These are phyloP conservation scores for Pyrus bretschneideri DNA, from an alignment of 306 rosid genomes.

Conservation along the genomic window DNA sequence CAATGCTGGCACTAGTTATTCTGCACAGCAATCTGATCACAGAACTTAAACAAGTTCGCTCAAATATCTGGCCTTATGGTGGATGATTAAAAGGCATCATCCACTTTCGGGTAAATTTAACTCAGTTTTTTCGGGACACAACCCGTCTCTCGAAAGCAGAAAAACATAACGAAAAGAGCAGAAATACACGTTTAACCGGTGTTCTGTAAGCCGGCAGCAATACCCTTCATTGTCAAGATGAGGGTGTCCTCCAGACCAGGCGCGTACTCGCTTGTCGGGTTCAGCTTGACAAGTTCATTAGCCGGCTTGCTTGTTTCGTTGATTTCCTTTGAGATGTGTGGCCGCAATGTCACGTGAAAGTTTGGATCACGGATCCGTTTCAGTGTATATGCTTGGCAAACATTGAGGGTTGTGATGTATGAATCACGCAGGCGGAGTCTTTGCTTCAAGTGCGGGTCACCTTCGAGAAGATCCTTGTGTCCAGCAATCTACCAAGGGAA, in stretches of 20 bases:
- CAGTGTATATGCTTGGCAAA: slow-evolving; percentile 96
- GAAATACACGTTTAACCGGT: slow-evolving; percentile 50
- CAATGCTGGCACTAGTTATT: not conserved
- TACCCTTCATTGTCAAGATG: slow-evolving; percentile 97
- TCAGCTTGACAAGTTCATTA: slow-evolving; percentile 70
- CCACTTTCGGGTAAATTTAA: slow-evolving; percentile 27
- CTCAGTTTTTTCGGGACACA: slow-evolving; percentile 16
- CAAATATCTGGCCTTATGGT: slow-evolving; percentile 5
- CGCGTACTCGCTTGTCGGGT: slow-evolving; percentile 87
- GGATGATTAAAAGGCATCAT: slow-evolving; percentile 21
- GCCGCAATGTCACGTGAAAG: slow-evolving; percentile 44
- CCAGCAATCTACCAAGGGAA: slow-evolving; percentile 64
- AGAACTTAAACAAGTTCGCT: slow-evolving; percentile 8
- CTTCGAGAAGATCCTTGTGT: slow-evolving; percentile 96
- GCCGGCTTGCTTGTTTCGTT: slow-evolving; percentile 54
- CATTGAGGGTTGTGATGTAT: slow-evolving; percentile 85
- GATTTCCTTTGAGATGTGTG: slow-evolving; percentile 64
- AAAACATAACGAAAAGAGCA: not conserved
- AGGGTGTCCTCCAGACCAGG: slow-evolving; percentile 98
- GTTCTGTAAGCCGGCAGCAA: slow-evolving; percentile 99
- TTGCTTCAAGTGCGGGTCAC: slow-evolving; percentile 85
- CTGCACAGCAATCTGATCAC: slow-evolving; percentile 3
- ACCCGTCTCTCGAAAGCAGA: slow-evolving; percentile 9
- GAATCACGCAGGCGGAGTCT: slow-evolving; percentile 84
- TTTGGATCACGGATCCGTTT: slow-evolving; percentile 75